These are phyloP conservation scores for Triadica sebifera DNA, from an alignment of 345 rosid genomes.

Conservation along the genomic window DNA sequence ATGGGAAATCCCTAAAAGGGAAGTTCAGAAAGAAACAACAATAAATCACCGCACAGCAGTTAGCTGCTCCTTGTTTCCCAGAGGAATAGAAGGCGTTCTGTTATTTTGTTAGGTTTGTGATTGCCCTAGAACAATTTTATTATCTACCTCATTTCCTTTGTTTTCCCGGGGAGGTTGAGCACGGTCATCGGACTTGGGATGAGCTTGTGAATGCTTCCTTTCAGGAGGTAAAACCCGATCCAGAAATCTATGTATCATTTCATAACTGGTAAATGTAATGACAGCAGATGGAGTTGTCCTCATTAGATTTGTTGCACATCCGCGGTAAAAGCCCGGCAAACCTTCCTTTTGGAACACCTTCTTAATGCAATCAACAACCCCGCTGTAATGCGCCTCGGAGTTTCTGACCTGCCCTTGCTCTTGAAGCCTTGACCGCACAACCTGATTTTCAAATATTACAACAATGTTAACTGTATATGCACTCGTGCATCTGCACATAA, in stretches of 20 bases:
- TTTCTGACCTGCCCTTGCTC: conserved; percentile 80
- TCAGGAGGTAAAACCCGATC: conserved; percentile 30
- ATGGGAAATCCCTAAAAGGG: conserved; percentile 13
- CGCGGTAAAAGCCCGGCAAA: conserved; percentile 73
- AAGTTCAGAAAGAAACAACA: neutral
- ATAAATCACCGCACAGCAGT: conserved; percentile 19
- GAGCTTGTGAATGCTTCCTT: conserved; percentile 31
- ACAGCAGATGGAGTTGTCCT: conserved; percentile 88
- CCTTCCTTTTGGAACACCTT: conserved; percentile 72
- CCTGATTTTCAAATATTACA: conserved; percentile 36
- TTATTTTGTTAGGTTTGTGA: conserved; percentile 36
- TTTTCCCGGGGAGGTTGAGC: conserved; percentile 23
- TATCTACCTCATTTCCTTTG: conserved; percentile 22
- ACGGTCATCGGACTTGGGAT: conserved; percentile 23
- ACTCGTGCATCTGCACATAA: neutral
- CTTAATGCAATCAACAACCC: conserved; percentile 70
- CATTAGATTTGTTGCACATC: conserved; percentile 71
- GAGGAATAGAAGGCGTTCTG: conserved; percentile 35
- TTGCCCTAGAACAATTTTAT: conserved; percentile 20
- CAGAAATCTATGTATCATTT: conserved; percentile 65
- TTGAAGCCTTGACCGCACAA: conserved; percentile 87
- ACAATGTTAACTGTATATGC: neutral
- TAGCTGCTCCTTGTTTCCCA: conserved; percentile 37
- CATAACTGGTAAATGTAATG: conserved; percentile 78
- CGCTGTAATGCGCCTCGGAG: conserved; percentile 45